Conservation (phyloP, 495 filamentous ascomycete species). For the Aspergillus cavernicola region DNA sequence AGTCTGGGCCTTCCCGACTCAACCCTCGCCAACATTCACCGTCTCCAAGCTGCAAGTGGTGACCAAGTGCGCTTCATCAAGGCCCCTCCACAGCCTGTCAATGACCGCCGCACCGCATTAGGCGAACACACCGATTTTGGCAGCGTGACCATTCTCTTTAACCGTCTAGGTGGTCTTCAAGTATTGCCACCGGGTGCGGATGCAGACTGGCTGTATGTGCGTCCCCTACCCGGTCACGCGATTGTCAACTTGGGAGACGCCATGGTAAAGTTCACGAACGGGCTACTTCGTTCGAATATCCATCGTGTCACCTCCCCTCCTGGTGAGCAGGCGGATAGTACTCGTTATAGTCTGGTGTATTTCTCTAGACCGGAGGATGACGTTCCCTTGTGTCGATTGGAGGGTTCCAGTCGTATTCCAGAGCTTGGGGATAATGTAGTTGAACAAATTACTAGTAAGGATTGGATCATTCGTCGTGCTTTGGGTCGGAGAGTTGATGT, state of each 20-base stretch:
- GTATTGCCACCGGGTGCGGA: conserved; percentile 45
- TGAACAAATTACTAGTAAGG: conserved; percentile 40
- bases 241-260: conserved; percentile 67
- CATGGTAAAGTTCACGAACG: conserved; percentile 59
- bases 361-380: conserved; percentile 58
- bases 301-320: conserved; percentile 60
- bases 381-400: conserved; percentile 46
- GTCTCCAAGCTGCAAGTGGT: conserved; percentile 45
- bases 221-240: conserved; percentile 52
- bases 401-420: conserved; percentile 31
- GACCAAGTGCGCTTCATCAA: conserved; percentile 59
- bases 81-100: conserved; percentile 37
- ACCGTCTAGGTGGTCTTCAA: conserved; percentile 57
- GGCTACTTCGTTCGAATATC: conserved; percentile 57
- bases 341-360: conserved; percentile 59
- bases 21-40: conserved; percentile 48
- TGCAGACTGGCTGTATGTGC: conserved; percentile 57
- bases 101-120: conserved; percentile 38
- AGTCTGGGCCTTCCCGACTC: conserved; percentile 46
- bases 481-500: conserved; percentile 33
- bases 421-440: conserved; percentile 32
- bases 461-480: conserved; percentile 47
- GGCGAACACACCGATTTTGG: conserved; percentile 54
- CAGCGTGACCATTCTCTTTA: conserved; percentile 57
- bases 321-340: conserved; percentile 46